Percentiles rank a stretch among this genome's conserved stretches.
These are phyloP conservation scores for Stevia rebaudiana DNA, from an alignment of 140 eudicot genomes.

Conservation along the genomic window DNA sequence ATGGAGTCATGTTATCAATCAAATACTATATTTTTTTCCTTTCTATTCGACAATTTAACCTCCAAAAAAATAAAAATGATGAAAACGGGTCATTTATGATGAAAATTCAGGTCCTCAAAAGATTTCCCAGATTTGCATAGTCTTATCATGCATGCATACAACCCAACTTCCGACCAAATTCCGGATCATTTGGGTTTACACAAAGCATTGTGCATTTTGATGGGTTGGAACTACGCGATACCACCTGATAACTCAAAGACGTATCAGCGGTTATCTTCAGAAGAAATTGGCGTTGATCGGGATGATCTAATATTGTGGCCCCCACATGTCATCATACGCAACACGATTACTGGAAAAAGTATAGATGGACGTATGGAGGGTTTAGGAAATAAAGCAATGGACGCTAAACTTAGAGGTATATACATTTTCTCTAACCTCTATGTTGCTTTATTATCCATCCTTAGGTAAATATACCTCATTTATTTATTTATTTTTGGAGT, in stretches of 20 bases:
- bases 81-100: constrained; percentile 33
- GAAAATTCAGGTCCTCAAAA: constrained; percentile 83
- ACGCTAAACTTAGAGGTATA: constrained; percentile 79
- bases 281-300: constrained; percentile 57
- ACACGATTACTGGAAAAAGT: constrained; percentile 72
- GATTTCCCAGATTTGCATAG: constrained; percentile 76
- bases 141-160: constrained; percentile 86
- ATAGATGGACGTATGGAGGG: constrained; percentile 92
- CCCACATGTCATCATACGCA: constrained; percentile 82
- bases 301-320: constrained; percentile 95
- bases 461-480: background rate
- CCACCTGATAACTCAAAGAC: constrained; percentile 80
- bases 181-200: constrained; percentile 89
- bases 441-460: background rate
- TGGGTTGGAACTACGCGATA: constrained; percentile 81
- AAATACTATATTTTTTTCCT: background rate
- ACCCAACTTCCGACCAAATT: constrained; percentile 46
- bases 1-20: background rate
- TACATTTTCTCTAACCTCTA: background rate
- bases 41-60: constrained; percentile 2
- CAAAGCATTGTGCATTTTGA: constrained; percentile 82
- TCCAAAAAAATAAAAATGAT: constrained; percentile 11
- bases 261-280: constrained; percentile 69
- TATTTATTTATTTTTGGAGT: background rate
- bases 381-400: constrained; percentile 89